Conservation (phyloP, 495 filamentous ascomycete genomes). For the Apodospora peruviana region DNA sequence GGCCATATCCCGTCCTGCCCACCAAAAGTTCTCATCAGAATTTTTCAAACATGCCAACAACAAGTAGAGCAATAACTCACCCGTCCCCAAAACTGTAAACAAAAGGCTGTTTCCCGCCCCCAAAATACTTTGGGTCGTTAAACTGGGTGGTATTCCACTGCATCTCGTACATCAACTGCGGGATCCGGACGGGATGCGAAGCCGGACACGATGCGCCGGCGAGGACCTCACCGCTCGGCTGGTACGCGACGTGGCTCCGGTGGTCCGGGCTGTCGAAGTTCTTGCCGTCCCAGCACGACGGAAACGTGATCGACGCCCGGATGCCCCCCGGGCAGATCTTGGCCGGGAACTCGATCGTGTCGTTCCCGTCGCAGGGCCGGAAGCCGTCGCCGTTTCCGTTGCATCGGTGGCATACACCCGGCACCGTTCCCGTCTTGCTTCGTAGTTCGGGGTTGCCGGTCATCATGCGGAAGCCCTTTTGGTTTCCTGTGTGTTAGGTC, state of each 20-base stretch:
- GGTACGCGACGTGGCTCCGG: slow-evolving; percentile 31
- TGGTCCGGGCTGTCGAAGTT: slow-evolving; percentile 28
- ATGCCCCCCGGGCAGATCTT: slow-evolving; percentile 28
- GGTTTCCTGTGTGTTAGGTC: too few species aligned
- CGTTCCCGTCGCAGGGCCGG: slow-evolving; percentile 16
- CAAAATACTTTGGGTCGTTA: slow-evolving; percentile 30
- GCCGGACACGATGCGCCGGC: slow-evolving; percentile 22
- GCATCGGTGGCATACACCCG: slow-evolving; percentile 31
- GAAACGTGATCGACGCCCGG: slow-evolving; percentile 28
- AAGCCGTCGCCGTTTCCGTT: slow-evolving; percentile 18
- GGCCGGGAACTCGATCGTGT: slow-evolving; percentile 20
- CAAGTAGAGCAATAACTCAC: background rate
- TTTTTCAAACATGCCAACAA: background rate
- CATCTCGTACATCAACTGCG: slow-evolving; percentile 37
- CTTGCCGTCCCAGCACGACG: slow-evolving; percentile 20
- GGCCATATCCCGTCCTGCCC: slow-evolving; percentile 31
- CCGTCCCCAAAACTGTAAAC: slow-evolving; percentile 23
- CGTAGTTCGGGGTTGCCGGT: slow-evolving; percentile 51
- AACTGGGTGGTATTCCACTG: slow-evolving; percentile 34
- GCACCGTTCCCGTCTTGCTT: slow-evolving; percentile 19
- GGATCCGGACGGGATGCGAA: slow-evolving; percentile 25
- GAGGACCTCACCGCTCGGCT: slow-evolving; percentile 15
- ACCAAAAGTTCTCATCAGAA: background rate
- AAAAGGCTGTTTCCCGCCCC: slow-evolving; percentile 40
- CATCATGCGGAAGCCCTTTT: slow-evolving; percentile 63